phyloP scores from a whole-genome alignment of 306 rosid genomes.

The Gleditsia sinensis region DNA sequence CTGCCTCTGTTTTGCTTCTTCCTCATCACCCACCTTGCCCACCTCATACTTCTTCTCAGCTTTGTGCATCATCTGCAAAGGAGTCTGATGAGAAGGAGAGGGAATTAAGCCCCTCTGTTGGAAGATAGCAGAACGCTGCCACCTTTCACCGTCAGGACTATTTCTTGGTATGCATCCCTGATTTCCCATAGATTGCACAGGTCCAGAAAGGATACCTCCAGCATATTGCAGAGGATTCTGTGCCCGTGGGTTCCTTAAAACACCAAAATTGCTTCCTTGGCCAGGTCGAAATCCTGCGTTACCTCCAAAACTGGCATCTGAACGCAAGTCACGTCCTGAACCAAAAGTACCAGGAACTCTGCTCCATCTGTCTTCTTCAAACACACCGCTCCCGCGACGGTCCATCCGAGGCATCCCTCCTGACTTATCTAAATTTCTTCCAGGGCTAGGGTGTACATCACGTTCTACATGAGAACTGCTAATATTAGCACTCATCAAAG shows the following conservation, averaged over 20 bases:
- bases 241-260: conserved; percentile 64
- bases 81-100: conserved; percentile 69
- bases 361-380: conserved; percentile 79
- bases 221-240: conserved; percentile 52
- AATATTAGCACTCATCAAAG: conserved; percentile 42
- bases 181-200: conserved; percentile 64
- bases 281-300: conserved; percentile 60
- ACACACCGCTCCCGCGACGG: conserved; percentile 70
- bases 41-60: conserved; percentile 95
- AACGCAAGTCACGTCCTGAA: conserved; percentile 50
- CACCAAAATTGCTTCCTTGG: conserved; percentile 75
- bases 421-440: conserved; percentile 62
- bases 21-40: conserved; percentile 80
- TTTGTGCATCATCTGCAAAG: conserved; percentile 75
- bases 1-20: conserved; percentile 85
- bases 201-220: conserved; percentile 84
- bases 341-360: conserved; percentile 42
- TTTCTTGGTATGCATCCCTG: conserved; percentile 75
- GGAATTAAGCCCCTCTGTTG: conserved; percentile 83
- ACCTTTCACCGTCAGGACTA: conserved; percentile 76
- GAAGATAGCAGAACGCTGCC: conserved; percentile 73
- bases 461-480: conserved; percentile 53
- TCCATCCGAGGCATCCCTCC: conserved; percentile 59
- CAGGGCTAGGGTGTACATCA: conserved; percentile 59
- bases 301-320: conserved; percentile 55